These are phyloP conservation scores for Brassica incana DNA, from an alignment of 345 rosid species.

Conservation along the genomic window DNA sequence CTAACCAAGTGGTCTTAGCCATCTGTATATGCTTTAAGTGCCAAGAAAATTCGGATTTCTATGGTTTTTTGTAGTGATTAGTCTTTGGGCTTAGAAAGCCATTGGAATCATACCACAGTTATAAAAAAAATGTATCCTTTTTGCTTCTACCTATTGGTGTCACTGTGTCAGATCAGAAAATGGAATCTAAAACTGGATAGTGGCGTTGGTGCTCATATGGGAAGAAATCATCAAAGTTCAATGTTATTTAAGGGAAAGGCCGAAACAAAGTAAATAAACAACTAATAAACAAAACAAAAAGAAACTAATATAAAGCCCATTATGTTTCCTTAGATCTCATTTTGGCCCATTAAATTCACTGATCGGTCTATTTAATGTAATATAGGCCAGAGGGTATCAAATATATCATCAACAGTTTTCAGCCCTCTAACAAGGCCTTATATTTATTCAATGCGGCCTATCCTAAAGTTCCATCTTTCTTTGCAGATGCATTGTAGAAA, in stretches of 20 bases:
- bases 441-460: not conserved
- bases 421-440: not conserved
- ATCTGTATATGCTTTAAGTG: too few species aligned
- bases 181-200: slow-evolving; percentile 39
- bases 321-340: not conserved
- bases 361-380: not conserved
- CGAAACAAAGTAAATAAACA: not conserved
- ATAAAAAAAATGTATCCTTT: not conserved
- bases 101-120: too few species aligned
- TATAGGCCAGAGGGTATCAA: not conserved
- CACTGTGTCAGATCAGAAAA: slow-evolving; percentile 38
- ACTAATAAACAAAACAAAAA: not conserved
- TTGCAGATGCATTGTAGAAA: not conserved
- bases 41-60: not conserved
- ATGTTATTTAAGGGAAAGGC: not conserved
- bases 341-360: not conserved
- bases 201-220: not conserved
- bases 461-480: not conserved
- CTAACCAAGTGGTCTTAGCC: too few species aligned
- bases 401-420: not conserved
- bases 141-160: not conserved
- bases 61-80: too few species aligned
- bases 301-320: not conserved
- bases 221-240: not conserved
- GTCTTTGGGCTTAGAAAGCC: too few species aligned